Evolutionary conservation across 2,329 filamentous ascomycete genomes (phyloP).

Genomic region (Colletotrichum camelliae): DNA sequence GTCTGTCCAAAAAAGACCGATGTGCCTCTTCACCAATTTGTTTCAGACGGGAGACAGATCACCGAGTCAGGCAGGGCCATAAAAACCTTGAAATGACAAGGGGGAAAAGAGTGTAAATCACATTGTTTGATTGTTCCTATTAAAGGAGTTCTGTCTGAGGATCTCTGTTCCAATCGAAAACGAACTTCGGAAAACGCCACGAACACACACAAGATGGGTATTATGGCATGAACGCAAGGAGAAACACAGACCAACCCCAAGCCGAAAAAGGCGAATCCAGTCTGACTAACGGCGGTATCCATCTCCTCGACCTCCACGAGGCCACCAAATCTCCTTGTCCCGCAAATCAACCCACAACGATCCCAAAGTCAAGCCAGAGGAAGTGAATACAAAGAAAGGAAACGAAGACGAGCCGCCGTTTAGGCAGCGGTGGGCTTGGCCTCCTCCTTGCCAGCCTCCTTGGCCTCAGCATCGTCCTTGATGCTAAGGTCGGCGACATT

Average conservation of each 20-base stretch:
- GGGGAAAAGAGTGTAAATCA: neutral
- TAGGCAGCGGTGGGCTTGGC: neutral
- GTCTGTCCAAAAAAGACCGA: neutral
- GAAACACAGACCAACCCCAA: neutral
- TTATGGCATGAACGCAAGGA: conserved; percentile 20
- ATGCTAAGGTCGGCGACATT: conserved; percentile 11
- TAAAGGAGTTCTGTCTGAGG: neutral
- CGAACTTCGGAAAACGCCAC: conserved; percentile 7
- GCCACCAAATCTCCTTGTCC: neutral
- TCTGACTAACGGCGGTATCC: neutral
- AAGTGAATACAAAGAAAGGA: neutral
- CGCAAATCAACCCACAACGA: neutral
- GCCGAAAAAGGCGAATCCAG: neutral
- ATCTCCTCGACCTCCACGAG: neutral
- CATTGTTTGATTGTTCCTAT: neutral
- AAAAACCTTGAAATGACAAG: neutral
- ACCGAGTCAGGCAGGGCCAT: neutral
- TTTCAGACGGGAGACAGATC: neutral
- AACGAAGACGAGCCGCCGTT: neutral
- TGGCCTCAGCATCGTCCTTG: conserved; percentile 2
- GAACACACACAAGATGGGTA: conserved; percentile 18
- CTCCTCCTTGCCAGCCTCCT: conserved; percentile 10
- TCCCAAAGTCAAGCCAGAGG: neutral
- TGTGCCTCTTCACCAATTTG: neutral
- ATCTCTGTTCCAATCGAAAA: neutral